phyloP scores from a whole-genome alignment of 345 rosid genomes.

The Carallia brachiata region DNA sequence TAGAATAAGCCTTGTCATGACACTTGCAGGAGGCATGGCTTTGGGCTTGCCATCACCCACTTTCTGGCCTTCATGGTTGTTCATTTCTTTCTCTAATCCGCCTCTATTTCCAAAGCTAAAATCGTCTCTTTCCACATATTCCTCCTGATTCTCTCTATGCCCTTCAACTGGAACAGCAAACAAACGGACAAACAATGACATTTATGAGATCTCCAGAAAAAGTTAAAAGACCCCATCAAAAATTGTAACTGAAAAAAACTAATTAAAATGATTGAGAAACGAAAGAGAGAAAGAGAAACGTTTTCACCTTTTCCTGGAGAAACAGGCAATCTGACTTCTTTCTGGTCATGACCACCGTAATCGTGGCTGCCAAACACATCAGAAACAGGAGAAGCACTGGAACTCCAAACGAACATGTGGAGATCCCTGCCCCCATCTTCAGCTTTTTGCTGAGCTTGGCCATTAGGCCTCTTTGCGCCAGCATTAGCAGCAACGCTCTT shows the following conservation, averaged over 20 bases:
- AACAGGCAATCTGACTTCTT: conserved; percentile 69
- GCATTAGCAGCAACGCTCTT: conserved; percentile 35
- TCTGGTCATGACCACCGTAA: conserved; percentile 44
- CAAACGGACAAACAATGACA: conserved; percentile 1
- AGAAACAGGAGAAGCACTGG: conserved; percentile 91
- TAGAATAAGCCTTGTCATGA: conserved; percentile 94
- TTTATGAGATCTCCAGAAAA: neutral
- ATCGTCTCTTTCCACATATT: conserved; percentile 70
- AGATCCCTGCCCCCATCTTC: conserved; percentile 71
- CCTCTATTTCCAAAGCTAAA: conserved; percentile 80
- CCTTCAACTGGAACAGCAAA: conserved; percentile 32
- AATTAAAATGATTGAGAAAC: neutral
- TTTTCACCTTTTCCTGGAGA: conserved; percentile 75
- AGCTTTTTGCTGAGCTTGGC: conserved; percentile 36
- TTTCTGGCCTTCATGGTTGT: conserved; percentile 49
- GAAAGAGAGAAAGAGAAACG: neutral
- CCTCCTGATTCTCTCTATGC: conserved; percentile 41
- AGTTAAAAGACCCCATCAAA: neutral
- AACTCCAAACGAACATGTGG: conserved; percentile 98
- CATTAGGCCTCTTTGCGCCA: conserved; percentile 42
- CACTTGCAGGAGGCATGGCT: conserved; percentile 93
- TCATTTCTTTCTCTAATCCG: conserved; percentile 42
- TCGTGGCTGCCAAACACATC: conserved; percentile 77
- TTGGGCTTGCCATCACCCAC: conserved; percentile 53
- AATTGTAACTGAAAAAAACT: neutral